Conservation (phyloP, 345 rosid species). For the Raphanus raphanistrum region DNA sequence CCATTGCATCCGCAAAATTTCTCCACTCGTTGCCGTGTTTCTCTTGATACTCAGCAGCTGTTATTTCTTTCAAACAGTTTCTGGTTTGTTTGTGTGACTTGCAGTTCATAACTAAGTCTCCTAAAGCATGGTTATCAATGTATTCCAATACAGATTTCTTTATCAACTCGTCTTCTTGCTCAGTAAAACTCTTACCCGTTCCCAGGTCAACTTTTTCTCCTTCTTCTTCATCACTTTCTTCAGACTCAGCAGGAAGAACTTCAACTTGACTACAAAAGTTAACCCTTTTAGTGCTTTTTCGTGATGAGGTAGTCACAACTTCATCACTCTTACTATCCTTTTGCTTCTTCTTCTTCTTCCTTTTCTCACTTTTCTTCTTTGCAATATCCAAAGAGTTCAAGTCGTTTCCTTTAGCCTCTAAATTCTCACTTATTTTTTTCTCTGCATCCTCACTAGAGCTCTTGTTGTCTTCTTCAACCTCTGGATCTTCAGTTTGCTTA, state of each 20-base stretch:
- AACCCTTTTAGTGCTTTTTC: too few relatives aligned
- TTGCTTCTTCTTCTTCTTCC: slow-evolving; percentile 2
- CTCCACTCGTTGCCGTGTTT: slow-evolving; percentile 68
- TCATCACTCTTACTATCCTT: slow-evolving; percentile 12
- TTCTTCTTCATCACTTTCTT: too few relatives aligned
- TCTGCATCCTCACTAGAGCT: too few relatives aligned
- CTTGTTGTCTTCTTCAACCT: too few relatives aligned
- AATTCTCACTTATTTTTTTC: too few relatives aligned
- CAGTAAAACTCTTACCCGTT: slow-evolving; percentile 56
- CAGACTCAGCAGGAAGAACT: slow-evolving; percentile 46
- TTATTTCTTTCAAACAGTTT: slow-evolving; percentile 74
- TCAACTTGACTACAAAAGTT: slow-evolving; percentile 54
- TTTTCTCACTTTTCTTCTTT: too few relatives aligned
- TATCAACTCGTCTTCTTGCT: slow-evolving; percentile 63
- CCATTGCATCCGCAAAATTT: slow-evolving; percentile 54
- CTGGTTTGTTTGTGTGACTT: slow-evolving; percentile 38
- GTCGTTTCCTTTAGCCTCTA: too few relatives aligned
- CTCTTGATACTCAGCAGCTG: slow-evolving; percentile 31
- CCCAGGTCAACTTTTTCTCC: too few relatives aligned
- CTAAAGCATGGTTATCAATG: slow-evolving; percentile 52
- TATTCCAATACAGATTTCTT: slow-evolving; percentile 54
- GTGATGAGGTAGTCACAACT: slow-evolving; percentile 36
- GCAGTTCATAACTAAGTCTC: slow-evolving; percentile 64
- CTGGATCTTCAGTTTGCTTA: too few relatives aligned
- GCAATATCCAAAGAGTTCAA: too few relatives aligned